Percentiles rank a stretch among this genome's conserved stretches.
Conservation (phyloP, 305 asterid species). For the Rubia balearica region DNA sequence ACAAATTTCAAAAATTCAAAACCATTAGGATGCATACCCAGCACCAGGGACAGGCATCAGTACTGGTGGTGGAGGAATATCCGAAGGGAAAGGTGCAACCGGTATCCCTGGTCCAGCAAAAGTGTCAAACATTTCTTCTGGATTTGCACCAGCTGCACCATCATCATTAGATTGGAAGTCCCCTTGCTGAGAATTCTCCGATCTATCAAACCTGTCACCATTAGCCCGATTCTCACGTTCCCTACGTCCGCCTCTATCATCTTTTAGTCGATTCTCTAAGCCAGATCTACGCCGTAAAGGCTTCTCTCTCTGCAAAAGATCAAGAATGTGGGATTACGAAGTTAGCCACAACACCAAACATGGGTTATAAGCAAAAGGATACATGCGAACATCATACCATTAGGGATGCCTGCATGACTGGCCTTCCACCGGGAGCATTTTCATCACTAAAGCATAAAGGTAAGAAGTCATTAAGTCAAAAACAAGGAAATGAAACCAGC, state of each 20-base stretch:
- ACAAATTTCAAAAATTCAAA: neutral
- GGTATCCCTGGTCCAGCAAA: slow-evolving; percentile 78
- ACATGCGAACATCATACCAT: slow-evolving; percentile 40
- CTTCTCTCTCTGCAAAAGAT: slow-evolving; percentile 68
- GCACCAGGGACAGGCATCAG: slow-evolving; percentile 99
- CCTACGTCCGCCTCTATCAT: slow-evolving; percentile 70
- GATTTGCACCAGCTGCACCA: slow-evolving; percentile 58
- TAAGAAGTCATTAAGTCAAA: slow-evolving; percentile 20
- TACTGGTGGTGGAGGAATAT: slow-evolving; percentile 76
- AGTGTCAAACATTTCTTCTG: slow-evolving; percentile 74
- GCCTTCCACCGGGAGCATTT: slow-evolving; percentile 93
- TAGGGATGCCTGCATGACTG: slow-evolving; percentile 80
- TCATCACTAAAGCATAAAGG: slow-evolving; percentile 51
- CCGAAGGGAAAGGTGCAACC: slow-evolving; percentile 71
- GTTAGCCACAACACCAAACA: slow-evolving; percentile 12
- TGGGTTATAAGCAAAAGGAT: neutral
- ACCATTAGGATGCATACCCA: slow-evolving; percentile 46
- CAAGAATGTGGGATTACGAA: neutral
- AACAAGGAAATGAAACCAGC: slow-evolving; percentile 8
- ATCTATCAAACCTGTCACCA: slow-evolving; percentile 69
- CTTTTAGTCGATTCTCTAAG: slow-evolving; percentile 57
- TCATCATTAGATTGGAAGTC: slow-evolving; percentile 53
- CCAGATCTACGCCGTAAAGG: slow-evolving; percentile 68
- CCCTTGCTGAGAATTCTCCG: slow-evolving; percentile 57
- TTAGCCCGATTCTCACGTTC: slow-evolving; percentile 63